Percentiles rank a stretch among this genome's conserved stretches.
phyloP scores from a whole-genome alignment of 306 rosid genomes.

The Benincasa hispida region DNA sequence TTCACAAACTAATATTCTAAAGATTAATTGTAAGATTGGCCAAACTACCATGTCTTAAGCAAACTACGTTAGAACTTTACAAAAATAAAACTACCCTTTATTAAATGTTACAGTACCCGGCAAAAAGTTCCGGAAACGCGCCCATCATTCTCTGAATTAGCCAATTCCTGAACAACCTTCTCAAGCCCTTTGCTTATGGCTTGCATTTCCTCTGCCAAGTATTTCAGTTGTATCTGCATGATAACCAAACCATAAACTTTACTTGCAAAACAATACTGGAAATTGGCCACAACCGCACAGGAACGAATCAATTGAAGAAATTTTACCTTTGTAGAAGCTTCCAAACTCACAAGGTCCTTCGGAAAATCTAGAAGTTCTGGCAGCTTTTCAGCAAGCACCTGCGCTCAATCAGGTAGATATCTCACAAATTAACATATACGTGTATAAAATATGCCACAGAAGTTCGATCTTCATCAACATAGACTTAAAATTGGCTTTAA shows the following conservation, averaged over 20 bases:
- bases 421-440: background rate
- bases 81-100: background rate
- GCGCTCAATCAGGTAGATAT: conserved; percentile 22
- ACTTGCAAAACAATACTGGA: conserved; percentile 2
- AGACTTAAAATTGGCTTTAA: background rate
- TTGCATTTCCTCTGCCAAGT: conserved; percentile 98
- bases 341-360: conserved; percentile 60
- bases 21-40: background rate
- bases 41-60: background rate
- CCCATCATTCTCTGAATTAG: conserved; percentile 84
- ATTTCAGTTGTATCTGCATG: conserved; percentile 82
- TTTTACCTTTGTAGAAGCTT: conserved; percentile 68
- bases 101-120: conserved; percentile 32
- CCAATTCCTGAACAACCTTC: conserved; percentile 84
- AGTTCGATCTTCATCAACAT: background rate
- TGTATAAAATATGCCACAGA: background rate
- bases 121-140: conserved; percentile 61
- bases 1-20: background rate
- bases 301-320: conserved; percentile 8
- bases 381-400: conserved; percentile 87
- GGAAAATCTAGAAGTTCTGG: conserved; percentile 86
- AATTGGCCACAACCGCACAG: background rate
- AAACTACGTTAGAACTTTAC: background rate
- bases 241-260: conserved; percentile 13
- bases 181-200: conserved; percentile 89